Conservation (phyloP, 23 red algal genomes). For the Porphyridium purpureum region DNA sequence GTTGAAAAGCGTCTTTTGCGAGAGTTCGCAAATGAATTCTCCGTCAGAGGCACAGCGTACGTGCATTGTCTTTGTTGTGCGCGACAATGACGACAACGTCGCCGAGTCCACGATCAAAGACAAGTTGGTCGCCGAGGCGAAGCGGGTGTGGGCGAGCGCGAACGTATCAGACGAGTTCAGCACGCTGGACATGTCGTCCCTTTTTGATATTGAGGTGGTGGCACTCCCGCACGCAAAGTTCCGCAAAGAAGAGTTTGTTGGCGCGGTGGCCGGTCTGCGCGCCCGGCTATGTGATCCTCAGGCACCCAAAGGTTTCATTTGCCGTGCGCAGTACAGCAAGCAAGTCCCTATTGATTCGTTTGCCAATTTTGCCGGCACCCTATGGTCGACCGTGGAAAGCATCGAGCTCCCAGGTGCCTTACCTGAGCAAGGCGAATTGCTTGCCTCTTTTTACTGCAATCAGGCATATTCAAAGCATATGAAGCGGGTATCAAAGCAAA, state of each 20-base stretch:
- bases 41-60: conserved; percentile 28
- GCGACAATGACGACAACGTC: conserved; percentile 92
- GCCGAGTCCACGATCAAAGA: too few relatives aligned
- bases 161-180: too few relatives aligned
- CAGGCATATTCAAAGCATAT: conserved; percentile 45
- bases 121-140: too few relatives aligned
- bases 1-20: conserved; percentile 54
- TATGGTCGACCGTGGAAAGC: not conserved
- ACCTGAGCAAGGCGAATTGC: conserved; percentile 19
- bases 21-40: conserved; percentile 49
- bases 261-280: conserved; percentile 20
- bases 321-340: conserved; percentile 19
- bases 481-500: not conserved
- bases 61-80: conserved; percentile 58
- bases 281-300: conserved; percentile 5
- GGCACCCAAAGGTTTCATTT: not conserved
- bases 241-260: conserved; percentile 46
- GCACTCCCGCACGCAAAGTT: conserved; percentile 66
- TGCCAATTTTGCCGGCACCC: conserved; percentile 37
- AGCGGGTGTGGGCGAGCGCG: too few relatives aligned
- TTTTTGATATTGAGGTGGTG: conserved; percentile 76
- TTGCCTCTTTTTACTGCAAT: conserved; percentile 78
- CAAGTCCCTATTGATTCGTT: conserved; percentile 63
- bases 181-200: too few relatives aligned
- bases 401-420: not conserved